phyloP scores from a whole-genome alignment of 305 asterid species.

The Euphrasia arctica region DNA sequence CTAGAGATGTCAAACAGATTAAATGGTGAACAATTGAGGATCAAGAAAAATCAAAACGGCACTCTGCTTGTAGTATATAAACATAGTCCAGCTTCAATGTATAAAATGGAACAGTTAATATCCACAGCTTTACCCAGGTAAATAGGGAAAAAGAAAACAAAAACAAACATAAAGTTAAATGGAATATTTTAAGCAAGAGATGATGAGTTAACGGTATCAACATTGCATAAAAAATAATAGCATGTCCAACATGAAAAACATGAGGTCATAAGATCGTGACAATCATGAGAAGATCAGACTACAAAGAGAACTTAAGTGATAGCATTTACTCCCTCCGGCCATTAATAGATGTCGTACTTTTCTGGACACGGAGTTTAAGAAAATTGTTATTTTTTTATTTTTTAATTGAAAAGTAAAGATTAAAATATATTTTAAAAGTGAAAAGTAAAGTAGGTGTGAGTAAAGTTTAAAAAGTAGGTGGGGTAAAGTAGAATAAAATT shows the following conservation, averaged over 20 bases:
- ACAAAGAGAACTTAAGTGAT: constrained; percentile 14
- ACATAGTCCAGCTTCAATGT: constrained; percentile 4
- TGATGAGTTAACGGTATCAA: background rate
- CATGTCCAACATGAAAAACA: background rate
- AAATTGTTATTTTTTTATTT: too few relatives aligned
- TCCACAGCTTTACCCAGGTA: background rate
- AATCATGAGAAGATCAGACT: constrained; percentile 3
- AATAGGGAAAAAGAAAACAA: background rate
- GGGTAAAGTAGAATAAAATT: too few relatives aligned
- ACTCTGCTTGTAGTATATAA: background rate
- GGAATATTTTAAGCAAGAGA: background rate
- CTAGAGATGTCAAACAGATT: constrained; percentile 35
- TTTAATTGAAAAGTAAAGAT: too few relatives aligned
- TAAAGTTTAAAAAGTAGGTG: too few relatives aligned
- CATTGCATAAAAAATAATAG: background rate
- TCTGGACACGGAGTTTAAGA: too few relatives aligned
- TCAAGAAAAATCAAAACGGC: background rate
- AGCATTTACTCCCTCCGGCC: too few relatives aligned
- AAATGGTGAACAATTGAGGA: constrained; percentile 14
- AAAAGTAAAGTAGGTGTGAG: too few relatives aligned
- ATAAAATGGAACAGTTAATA: background rate
- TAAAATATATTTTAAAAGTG: too few relatives aligned
- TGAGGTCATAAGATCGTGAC: background rate
- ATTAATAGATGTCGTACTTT: too few relatives aligned
- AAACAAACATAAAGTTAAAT: background rate